These are phyloP conservation scores for Pythium brachiatum DNA, from an alignment of 352 stramenopile genomes.

Conservation along the genomic window DNA sequence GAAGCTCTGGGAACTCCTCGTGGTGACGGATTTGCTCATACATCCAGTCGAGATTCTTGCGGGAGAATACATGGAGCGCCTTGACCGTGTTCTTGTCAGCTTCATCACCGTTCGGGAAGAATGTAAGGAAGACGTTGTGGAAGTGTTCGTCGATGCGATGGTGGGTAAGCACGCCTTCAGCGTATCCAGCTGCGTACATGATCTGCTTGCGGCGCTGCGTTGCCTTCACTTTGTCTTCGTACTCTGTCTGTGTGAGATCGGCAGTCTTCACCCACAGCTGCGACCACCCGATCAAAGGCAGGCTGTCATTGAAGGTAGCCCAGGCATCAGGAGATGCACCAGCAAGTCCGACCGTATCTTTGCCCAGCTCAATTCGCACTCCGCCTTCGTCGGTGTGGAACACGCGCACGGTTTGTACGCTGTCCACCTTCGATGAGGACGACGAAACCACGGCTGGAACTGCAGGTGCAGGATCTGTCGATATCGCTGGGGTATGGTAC, in stretches of 20 bases:
- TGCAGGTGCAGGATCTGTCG: background rate
- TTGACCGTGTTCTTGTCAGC: conserved; percentile 29
- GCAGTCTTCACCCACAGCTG: conserved; percentile 52
- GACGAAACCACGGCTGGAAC: background rate
- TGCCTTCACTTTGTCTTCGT: conserved; percentile 6
- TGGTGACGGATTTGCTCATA: conserved; percentile 32
- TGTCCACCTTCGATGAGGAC: background rate
- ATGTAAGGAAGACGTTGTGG: conserved; percentile 45
- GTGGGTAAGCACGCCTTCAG: conserved; percentile 55
- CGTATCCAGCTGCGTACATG: conserved; percentile 58
- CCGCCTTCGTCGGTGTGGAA: background rate
- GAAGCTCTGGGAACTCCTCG: conserved; percentile 12
- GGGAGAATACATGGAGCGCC: conserved; percentile 37
- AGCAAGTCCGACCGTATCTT: background rate
- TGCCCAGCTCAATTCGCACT: conserved; percentile 6
- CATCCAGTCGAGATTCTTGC: conserved; percentile 47
- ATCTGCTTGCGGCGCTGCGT: conserved; percentile 28
- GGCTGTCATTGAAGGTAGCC: conserved; percentile 55
- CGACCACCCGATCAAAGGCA: conserved; percentile 44
- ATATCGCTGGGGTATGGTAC: background rate
- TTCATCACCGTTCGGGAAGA: conserved; percentile 40
- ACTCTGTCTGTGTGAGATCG: conserved; percentile 24
- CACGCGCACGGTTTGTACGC: conserved; percentile 16
- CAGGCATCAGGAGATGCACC: conserved; percentile 27
- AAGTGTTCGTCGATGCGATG: conserved; percentile 69